phyloP scores from a whole-genome alignment of 148 eudicot species.

The Polygonum aviculare region DNA sequence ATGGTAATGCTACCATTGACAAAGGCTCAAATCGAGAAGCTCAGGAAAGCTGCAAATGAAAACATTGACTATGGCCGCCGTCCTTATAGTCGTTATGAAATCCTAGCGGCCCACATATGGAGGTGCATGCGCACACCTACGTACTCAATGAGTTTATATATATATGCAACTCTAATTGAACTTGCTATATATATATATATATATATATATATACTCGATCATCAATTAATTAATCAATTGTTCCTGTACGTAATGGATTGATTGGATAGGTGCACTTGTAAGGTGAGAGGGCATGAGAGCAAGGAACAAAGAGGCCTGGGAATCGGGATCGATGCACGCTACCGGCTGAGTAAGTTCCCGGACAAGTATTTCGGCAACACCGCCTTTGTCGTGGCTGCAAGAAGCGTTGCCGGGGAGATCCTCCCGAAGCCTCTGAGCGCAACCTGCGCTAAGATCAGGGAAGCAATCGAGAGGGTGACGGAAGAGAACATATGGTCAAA shows the following conservation, averaged over 20 bases:
- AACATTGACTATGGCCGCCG: slow-evolving; percentile 18
- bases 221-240: no score
- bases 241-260: no score
- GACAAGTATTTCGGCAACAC: slow-evolving; percentile 42
- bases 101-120: slow-evolving; percentile 37
- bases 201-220: no score
- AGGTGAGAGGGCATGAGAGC: slow-evolving; percentile 26
- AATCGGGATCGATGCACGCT: slow-evolving; percentile 22
- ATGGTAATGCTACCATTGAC: slow-evolving; percentile 18
- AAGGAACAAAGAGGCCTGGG: slow-evolving; percentile 13
- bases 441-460: slow-evolving; percentile 27
- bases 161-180: no score
- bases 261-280: slow-evolving; percentile 5
- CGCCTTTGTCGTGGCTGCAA: slow-evolving; percentile 14
- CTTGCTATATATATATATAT: no score
- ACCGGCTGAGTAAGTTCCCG: slow-evolving; percentile 35
- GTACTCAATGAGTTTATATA: no score
- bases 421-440: slow-evolving; percentile 23
- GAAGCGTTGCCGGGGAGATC: slow-evolving; percentile 19
- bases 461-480: slow-evolving; percentile 19
- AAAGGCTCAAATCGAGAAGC: slow-evolving; percentile 20
- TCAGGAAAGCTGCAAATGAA: slow-evolving; percentile 22
- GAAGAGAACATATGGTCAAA: slow-evolving; percentile 19
- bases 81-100: slow-evolving; percentile 23
- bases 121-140: slow-evolving; percentile 13